Conservation (phyloP, 139 green algal genomes). For the Nannochloris sp. region DNA sequence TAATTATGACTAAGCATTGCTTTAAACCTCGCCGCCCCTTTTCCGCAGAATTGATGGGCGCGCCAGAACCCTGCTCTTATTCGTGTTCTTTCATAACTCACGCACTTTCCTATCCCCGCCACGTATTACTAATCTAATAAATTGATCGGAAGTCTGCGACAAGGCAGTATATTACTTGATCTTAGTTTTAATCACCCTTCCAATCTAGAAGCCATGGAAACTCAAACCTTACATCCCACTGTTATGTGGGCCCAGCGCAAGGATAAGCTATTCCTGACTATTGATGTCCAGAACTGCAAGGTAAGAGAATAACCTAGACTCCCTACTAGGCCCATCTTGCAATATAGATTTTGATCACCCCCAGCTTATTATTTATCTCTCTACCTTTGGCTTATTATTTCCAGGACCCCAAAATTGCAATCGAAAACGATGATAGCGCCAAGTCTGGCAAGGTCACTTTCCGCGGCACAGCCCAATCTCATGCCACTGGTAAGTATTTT, state of each 20-base stretch:
- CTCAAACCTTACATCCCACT: conserved; percentile 31
- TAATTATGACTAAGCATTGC: too few relatives aligned
- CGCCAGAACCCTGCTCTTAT: too few relatives aligned
- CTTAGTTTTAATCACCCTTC: too few relatives aligned
- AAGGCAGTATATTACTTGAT: too few relatives aligned
- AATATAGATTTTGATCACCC: not conserved
- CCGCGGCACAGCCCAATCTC: conserved; percentile 34
- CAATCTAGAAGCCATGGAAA: too few relatives aligned
- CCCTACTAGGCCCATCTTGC: not conserved
- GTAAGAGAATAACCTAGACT: not conserved
- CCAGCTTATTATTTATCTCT: too few relatives aligned
- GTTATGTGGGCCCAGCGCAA: conserved; percentile 66
- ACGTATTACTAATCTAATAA: too few relatives aligned
- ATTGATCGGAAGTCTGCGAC: too few relatives aligned
- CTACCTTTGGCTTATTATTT: not conserved
- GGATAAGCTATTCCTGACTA: conserved; percentile 64
- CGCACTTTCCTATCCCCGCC: too few relatives aligned
- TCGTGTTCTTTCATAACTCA: too few relatives aligned
- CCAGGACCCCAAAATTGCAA: conserved; percentile 39
- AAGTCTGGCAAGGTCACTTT: conserved; percentile 50
- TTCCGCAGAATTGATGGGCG: too few relatives aligned
- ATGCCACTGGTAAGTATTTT: conserved; percentile 32
- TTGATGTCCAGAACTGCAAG: conserved; percentile 65
- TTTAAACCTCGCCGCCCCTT: too few relatives aligned
- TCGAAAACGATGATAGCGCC: conserved; percentile 47